Conservation (phyloP, 345 rosid genomes). For the Firmiana major region DNA sequence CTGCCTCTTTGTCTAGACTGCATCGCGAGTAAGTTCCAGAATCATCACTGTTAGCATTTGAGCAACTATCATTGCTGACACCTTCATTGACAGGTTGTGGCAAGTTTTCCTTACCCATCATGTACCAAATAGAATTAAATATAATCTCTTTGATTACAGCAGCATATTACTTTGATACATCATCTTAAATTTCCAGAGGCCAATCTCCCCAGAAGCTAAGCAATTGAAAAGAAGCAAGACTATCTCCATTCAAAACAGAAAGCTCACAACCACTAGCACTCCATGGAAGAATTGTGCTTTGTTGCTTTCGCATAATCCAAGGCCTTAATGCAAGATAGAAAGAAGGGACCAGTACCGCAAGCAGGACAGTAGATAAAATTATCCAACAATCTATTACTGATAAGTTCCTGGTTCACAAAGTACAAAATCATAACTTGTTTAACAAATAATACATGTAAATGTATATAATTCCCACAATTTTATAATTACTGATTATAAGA, state of each 20-base stretch:
- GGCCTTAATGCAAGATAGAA: neutral
- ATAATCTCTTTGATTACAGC: neutral
- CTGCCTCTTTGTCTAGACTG: conserved; percentile 72
- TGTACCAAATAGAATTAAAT: conserved; percentile 21
- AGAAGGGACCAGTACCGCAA: neutral
- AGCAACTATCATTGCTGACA: conserved; percentile 34
- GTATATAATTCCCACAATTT: neutral
- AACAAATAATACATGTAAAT: neutral
- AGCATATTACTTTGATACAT: conserved; percentile 7
- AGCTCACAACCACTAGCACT: conserved; percentile 15
- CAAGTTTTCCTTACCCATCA: conserved; percentile 64
- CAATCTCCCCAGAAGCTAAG: neutral
- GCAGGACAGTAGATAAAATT: neutral
- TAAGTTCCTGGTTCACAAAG: neutral
- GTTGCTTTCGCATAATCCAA: conserved; percentile 15
- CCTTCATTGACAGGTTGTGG: conserved; percentile 39
- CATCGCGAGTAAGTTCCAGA: conserved; percentile 32
- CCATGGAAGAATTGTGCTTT: conserved; percentile 17
- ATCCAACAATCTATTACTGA: neutral
- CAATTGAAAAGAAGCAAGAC: neutral
- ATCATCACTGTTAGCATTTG: conserved; percentile 41
- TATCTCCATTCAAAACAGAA: conserved; percentile 16
- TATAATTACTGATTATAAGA: neutral
- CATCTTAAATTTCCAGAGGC: conserved; percentile 10
- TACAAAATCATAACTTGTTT: neutral